Conservation (phyloP, 75 land plant species). For the Picea glauca region DNA sequence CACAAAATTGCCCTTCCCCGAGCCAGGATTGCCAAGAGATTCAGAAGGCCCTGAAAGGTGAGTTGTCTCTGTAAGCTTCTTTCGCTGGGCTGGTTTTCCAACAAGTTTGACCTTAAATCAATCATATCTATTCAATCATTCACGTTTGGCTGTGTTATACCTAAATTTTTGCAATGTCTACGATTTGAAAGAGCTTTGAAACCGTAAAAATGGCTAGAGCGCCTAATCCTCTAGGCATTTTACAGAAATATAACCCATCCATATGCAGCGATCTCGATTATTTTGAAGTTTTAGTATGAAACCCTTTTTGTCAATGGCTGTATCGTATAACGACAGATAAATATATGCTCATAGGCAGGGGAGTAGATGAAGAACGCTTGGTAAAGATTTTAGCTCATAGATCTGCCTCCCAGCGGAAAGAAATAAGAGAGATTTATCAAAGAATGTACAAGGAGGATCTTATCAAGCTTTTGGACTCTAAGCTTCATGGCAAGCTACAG, state of each 20-base stretch:
- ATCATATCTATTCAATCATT: neutral
- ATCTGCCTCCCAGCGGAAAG: neutral
- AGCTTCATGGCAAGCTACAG: neutral
- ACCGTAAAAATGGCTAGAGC: too few species aligned
- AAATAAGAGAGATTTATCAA: constrained; percentile 1
- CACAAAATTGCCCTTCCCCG: neutral
- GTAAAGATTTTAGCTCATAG: neutral
- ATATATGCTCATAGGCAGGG: neutral
- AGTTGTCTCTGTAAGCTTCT: too few species aligned
- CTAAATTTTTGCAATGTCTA: neutral
- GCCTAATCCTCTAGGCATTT: too few species aligned
- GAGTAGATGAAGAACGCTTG: neutral
- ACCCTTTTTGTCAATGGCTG: too few species aligned
- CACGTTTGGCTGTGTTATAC: neutral
- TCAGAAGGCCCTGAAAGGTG: neutral
- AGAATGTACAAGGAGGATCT: neutral
- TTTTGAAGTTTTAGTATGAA: too few species aligned
- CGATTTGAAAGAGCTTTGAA: too few species aligned
- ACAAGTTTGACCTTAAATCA: neutral
- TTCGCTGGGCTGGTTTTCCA: neutral
- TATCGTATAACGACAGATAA: too few species aligned
- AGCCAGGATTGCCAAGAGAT: neutral
- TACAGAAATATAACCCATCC: too few species aligned
- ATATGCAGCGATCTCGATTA: too few species aligned
- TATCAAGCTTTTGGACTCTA: neutral